These are phyloP conservation scores for Citrus australasica DNA, from an alignment of 345 rosid species.

Conservation along the genomic window DNA sequence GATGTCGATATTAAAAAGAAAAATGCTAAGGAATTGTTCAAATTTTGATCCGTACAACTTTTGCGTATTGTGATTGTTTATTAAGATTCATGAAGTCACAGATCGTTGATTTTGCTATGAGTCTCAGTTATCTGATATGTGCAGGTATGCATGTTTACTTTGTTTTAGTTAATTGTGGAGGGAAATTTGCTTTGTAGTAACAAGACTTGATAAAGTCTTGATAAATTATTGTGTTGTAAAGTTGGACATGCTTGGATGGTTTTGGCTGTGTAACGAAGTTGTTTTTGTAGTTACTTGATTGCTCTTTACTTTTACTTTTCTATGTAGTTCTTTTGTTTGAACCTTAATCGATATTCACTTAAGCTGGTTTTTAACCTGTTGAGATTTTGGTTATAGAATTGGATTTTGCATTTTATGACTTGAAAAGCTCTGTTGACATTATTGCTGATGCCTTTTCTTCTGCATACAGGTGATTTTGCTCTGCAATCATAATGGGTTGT, in stretches of 20 bases:
- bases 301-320: background rate
- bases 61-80: background rate
- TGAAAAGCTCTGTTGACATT: background rate
- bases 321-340: background rate
- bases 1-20: background rate
- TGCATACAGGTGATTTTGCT: constrained; percentile 29
- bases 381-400: background rate
- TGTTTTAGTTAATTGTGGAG: background rate
- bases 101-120: background rate
- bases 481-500: constrained; percentile 42
- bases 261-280: background rate
- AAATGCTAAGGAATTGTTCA: background rate
- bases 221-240: background rate
- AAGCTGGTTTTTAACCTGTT: background rate
- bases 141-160: background rate
- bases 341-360: background rate
- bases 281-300: background rate
- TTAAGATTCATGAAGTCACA: background rate
- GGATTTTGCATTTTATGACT: background rate
- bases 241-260: background rate
- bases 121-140: background rate
- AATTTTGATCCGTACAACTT: background rate
- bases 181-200: background rate
- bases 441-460: background rate
- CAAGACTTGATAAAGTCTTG: background rate